A percentile compares a stretch with the other conserved stretches of the same genome.
These are phyloP conservation scores for Fusarium transvaalense DNA, from an alignment of 2,329 filamentous ascomycete genomes.

Conservation along the genomic window DNA sequence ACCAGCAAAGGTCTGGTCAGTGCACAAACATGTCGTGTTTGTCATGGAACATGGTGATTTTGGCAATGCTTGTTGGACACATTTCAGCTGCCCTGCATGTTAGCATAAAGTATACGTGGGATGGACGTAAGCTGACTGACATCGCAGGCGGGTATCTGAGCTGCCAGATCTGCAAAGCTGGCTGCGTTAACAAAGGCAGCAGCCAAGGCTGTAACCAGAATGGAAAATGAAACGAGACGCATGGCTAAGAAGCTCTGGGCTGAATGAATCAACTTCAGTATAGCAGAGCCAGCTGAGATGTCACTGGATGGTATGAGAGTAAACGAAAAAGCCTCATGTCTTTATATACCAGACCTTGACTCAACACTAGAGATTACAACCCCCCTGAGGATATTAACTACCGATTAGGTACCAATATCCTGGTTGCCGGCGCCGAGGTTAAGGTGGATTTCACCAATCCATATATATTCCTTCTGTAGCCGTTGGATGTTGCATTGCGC, in stretches of 20 bases:
- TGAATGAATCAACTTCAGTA: neutral
- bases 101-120: neutral
- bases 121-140: conserved; percentile 1
- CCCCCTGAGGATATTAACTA: conserved; percentile 24
- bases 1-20: conserved; percentile 29
- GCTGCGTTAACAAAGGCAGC: conserved; percentile 26
- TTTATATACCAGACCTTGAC: conserved; percentile 1
- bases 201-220: conserved; percentile 6
- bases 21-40: conserved; percentile 37
- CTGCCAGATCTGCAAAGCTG: conserved; percentile 27
- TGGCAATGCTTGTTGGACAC: conserved; percentile 24
- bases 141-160: conserved; percentile 28
- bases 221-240: conserved; percentile 25
- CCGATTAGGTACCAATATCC: conserved; percentile 6
- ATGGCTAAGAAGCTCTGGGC: conserved; percentile 5
- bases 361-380: neutral
- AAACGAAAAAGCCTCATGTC: neutral
- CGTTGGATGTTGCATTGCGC: conserved; percentile 10
- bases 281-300: conserved; percentile 1
- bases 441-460: neutral
- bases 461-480: neutral
- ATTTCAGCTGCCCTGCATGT: conserved; percentile 25
- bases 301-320: neutral
- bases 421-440: neutral
- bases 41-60: conserved; percentile 28